phyloP scores from a whole-genome alignment of 202 grass and related monocot species.

The Dendrocalamus latiflorus region DNA sequence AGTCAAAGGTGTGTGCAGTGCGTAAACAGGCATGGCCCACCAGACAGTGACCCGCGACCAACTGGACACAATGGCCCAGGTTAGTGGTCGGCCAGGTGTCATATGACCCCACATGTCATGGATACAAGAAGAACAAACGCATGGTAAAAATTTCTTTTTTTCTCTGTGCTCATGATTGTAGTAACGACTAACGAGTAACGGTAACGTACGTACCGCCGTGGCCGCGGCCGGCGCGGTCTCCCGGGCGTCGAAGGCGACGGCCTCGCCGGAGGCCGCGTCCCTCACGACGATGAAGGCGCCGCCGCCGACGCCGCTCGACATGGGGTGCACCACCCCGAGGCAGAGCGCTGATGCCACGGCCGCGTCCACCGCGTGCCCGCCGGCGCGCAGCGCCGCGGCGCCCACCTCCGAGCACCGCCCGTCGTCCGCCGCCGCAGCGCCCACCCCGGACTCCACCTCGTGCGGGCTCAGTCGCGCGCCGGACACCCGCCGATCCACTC shows the following conservation, averaged over 20 bases:
- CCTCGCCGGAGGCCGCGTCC: constrained; percentile 39
- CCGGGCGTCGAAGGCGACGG: constrained; percentile 70
- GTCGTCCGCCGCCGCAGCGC: constrained; percentile 78
- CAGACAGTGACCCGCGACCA: no score
- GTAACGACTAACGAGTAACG: not conserved
- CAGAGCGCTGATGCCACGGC: constrained; percentile 64
- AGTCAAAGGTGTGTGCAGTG: not conserved
- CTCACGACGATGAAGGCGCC: constrained; percentile 80
- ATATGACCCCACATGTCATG: not conserved
- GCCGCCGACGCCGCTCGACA: constrained; percentile 78
- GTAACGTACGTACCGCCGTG: constrained; percentile 32
- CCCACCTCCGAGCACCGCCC: constrained; percentile 71
- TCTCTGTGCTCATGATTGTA: not conserved
- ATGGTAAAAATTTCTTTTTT: not conserved
- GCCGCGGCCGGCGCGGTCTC: constrained; percentile 81
- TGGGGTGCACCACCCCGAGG: constrained; percentile 79
- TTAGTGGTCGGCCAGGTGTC: not conserved
- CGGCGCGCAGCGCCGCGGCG: constrained; percentile 48
- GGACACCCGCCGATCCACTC: not conserved
- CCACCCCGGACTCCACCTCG: constrained; percentile 38
- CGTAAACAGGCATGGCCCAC: not conserved
- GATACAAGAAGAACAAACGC: not conserved
- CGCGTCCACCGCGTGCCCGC: constrained; percentile 85
- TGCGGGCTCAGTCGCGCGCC: not conserved
- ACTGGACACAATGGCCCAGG: no score